These are phyloP conservation scores for Hordeum vulgare DNA, from an alignment of 176 grass and related monocot species.

Conservation along the genomic window MorexV3_pseudomolecules_assembly NC_058523.1:534387671-534388170, in stretches of 20 bases:
- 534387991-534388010: neutral
- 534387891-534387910: neutral
- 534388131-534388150: no score
- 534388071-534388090: no score
- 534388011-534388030: neutral
- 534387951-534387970: no score
- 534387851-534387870: neutral
- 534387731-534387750: constrained; percentile 59
- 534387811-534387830: neutral
- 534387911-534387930: no score
- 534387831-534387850: neutral
- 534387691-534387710: neutral
- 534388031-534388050: neutral
- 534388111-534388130: no score
- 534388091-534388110: no score
- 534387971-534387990: no score
- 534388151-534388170: no score
- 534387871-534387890: neutral
- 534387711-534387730: neutral
- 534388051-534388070: neutral
- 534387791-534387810: neutral
- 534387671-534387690: constrained; percentile 10
- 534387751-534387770: constrained; percentile 81
- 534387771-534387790: constrained; percentile 50
- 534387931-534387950: no score